Base-by-base conservation (phyloP, 768 basidiomycete genomes). In the Pholiota microspora region DNA sequence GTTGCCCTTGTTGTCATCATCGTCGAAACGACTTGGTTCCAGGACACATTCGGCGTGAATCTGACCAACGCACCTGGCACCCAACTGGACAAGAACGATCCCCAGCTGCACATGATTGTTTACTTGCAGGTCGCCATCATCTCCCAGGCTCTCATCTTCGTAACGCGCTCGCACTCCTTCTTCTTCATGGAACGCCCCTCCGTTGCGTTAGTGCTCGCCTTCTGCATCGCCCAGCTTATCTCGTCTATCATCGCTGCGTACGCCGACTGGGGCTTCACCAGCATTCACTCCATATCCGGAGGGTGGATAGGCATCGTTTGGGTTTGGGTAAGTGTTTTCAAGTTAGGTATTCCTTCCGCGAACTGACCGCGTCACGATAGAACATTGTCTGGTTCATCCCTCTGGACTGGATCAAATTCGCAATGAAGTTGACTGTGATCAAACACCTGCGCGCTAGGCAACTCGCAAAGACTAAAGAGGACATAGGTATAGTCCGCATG, bases 61-160 rank as follows among this genome's bases (percentile, higher is more conserved):
- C 79, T 90, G 65, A 61, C 68, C 7, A 59, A 61, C 9, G 18
- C 53, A 8, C 35, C 23, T 7, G 45, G 45, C 15, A 50, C 59
- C 49, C 68, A 66, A 54, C 69, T 77, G 34, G 52, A 70, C 34
- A 73, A 76, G 63, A 90, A 89, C 67, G 88, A 92, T 69, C 71
- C 67, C 23, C 78, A 86, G 61, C 76, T 94, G 7, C 93, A 96
- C 79, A 89, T 87, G 77, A 82, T 97, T 63, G 80, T 93, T 67
- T 96, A 97, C 78, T 83, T 95, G 59, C 93, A 96, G 77, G 96
- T 98, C 54, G 96, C 96, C 54, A 94, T 98, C 72, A 98, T 98
- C 74, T 98, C 96, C 36, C 96, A 98, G 72, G 96, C 96, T 1
- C 78, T 98, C 58, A 97, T 96, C 76, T 96, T 96, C 76, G 83